Evolutionary conservation across 1,284 basidiomycete genomes (phyloP), one percentile per base, ranked within the genome.

Genomic region (Cryptococcus sp.): DNA sequence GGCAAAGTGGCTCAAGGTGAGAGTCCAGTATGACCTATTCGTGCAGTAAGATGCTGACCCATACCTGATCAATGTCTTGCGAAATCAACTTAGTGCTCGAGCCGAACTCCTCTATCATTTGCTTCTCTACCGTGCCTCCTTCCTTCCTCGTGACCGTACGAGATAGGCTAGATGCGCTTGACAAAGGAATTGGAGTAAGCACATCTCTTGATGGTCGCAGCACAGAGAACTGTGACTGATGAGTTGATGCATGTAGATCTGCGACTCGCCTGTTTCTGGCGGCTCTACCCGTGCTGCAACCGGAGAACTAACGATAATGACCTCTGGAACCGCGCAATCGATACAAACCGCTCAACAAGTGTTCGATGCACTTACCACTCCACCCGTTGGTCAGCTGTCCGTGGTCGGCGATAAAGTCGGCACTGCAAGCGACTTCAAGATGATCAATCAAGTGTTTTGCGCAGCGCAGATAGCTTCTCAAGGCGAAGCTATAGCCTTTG

Each of bases 211-310:
- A 13, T 51, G 25, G 17, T 41, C 29, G 29, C 34, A 22, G 44
- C 20, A 19, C 40, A 26, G 11, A 6, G n/a, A 19, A 43, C 54
- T 59, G 43, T 40, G 41, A 25, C 22, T 23, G n/a, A 17, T 22
- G 25, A n/a, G n/a, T n/a, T n/a, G 47, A 41, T 22, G 19, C 37
- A 5, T 6, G 3, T 46, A 74, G 72, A 61, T 79, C 4, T 64
- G 74, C 50, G 77, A 79, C 54, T 73, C 72, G 4, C 76, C 77
- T 4, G 77, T 79, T 1, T 79, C 77, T 7, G 77, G 77, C 10
- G 77, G 78, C 2, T 74, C 74, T 3, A 63, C 68, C 6, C 64
- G 76, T 22, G 77, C 78, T 6, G 73, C 72, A 0, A 54, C 66
- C 5, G 78, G 78, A 8, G 68, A 71, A 26, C 68, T 78, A 7